Evolutionary conservation across 2,329 filamentous ascomycete genomes (phyloP).

Genomic region (Cladosporium velox): DNA sequence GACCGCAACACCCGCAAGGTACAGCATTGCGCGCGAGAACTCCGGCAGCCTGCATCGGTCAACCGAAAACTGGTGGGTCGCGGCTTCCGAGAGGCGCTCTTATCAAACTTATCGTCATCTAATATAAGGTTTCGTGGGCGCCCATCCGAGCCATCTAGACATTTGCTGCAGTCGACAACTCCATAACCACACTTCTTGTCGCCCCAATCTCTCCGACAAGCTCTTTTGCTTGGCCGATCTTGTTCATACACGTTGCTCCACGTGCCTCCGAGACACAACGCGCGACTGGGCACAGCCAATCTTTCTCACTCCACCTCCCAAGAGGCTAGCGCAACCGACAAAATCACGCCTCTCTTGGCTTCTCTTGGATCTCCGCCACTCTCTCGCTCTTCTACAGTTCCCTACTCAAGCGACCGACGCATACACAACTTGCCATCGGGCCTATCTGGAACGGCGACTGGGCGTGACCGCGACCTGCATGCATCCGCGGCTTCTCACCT

Average conservation of each 20-base stretch:
- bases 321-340: slow-evolving; percentile 14
- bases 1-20: background rate
- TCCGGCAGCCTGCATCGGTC: background rate
- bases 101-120: slow-evolving; percentile 5
- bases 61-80: background rate
- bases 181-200: background rate
- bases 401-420: background rate
- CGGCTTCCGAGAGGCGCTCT: background rate
- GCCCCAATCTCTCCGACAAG: background rate
- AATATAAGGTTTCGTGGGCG: slow-evolving; percentile 8
- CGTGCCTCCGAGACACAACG: slow-evolving; percentile 12
- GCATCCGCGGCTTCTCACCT: slow-evolving; percentile 21
- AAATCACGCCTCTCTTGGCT: slow-evolving; percentile 20
- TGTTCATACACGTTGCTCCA: slow-evolving; percentile 10
- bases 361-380: slow-evolving; percentile 10
- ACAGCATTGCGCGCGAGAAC: background rate
- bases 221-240: slow-evolving; percentile 17
- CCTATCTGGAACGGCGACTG: slow-evolving; percentile 39
- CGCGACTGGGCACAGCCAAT: slow-evolving; percentile 18
- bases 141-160: slow-evolving; percentile 12
- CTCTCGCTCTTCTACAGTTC: background rate
- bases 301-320: slow-evolving; percentile 13
- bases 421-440: slow-evolving; percentile 26
- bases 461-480: slow-evolving; percentile 32
- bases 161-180: background rate